These are phyloP conservation scores for Microcyclospora pomicola DNA, from an alignment of 2,329 filamentous ascomycete species.

Conservation along the genomic window DNA sequence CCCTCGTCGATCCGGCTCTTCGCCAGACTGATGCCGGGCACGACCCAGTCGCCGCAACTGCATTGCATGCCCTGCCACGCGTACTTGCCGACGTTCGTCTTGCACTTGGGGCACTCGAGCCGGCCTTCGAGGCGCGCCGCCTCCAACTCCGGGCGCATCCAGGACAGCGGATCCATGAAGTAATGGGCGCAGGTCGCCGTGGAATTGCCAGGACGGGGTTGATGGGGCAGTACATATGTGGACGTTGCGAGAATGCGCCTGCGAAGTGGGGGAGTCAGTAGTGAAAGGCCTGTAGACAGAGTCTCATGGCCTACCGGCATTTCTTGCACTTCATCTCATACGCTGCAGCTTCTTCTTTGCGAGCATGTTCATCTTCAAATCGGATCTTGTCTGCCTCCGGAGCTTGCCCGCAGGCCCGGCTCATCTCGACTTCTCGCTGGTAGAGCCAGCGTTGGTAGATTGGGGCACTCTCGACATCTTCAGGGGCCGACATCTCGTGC, in stretches of 20 bases:
- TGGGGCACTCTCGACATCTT: constrained; percentile 52
- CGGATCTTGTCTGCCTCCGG: constrained; percentile 62
- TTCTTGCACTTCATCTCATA: constrained; percentile 75
- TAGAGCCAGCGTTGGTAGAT: constrained; percentile 71
- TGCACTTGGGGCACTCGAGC: constrained; percentile 74
- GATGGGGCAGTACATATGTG: constrained; percentile 55
- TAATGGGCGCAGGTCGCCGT: constrained; percentile 57
- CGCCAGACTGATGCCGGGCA: constrained; percentile 76
- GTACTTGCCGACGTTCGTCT: constrained; percentile 76
- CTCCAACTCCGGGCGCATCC: constrained; percentile 85
- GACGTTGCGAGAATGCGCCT: constrained; percentile 49
- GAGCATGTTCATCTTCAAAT: constrained; percentile 58
- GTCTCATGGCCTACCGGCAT: constrained; percentile 49
- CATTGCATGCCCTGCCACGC: constrained; percentile 94
- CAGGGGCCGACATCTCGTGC: constrained; percentile 72
- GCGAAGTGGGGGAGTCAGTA: constrained; percentile 1
- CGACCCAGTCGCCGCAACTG: constrained; percentile 80
- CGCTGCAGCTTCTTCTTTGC: constrained; percentile 24
- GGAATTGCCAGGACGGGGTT: constrained; percentile 11
- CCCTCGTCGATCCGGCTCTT: constrained; percentile 69
- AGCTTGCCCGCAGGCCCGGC: constrained; percentile 60
- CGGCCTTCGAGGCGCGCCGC: constrained; percentile 71
- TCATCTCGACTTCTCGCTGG: constrained; percentile 49
- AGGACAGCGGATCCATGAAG: constrained; percentile 82
- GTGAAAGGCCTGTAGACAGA: not conserved